Evolutionary conservation across 2,329 filamentous ascomycete species (phyloP).

Genomic region (Fusarium sp.): DNA sequence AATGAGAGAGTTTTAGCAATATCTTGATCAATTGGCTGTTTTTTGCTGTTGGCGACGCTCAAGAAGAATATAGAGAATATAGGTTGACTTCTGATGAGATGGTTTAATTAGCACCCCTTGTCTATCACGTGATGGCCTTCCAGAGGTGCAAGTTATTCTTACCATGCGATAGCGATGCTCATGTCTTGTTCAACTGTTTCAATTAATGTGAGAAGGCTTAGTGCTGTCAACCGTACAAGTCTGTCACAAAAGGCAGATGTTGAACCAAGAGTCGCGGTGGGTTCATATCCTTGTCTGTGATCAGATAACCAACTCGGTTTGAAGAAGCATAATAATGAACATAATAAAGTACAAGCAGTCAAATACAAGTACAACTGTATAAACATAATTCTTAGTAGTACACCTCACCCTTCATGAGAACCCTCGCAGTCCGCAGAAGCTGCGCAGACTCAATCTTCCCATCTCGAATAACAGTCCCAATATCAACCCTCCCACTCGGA

Average conservation of each 20-base stretch:
- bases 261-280: background rate
- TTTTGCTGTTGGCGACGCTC: background rate
- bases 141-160: background rate
- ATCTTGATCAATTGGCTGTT: background rate
- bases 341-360: background rate
- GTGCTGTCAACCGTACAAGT: background rate
- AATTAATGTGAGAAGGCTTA: no score
- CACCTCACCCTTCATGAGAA: slow-evolving; percentile 64
- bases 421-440: slow-evolving; percentile 61
- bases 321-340: background rate
- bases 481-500: slow-evolving; percentile 62
- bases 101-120: slow-evolving; percentile 3
- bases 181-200: background rate
- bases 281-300: background rate
- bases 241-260: background rate
- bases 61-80: background rate
- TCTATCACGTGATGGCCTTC: slow-evolving; percentile 23
- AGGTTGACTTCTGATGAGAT: background rate
- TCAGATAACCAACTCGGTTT: no score
- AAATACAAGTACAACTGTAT: background rate
- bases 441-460: slow-evolving; percentile 60
- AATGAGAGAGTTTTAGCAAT: background rate
- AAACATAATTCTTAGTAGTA: slow-evolving; percentile 54
- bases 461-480: slow-evolving; percentile 57
- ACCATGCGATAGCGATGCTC: background rate